Percentiles rank a stretch among this genome's conserved stretches.
These are phyloP conservation scores for Marasmius fiardii DNA, from an alignment of 1,284 basidiomycete species.

Conservation along the genomic window DNA sequence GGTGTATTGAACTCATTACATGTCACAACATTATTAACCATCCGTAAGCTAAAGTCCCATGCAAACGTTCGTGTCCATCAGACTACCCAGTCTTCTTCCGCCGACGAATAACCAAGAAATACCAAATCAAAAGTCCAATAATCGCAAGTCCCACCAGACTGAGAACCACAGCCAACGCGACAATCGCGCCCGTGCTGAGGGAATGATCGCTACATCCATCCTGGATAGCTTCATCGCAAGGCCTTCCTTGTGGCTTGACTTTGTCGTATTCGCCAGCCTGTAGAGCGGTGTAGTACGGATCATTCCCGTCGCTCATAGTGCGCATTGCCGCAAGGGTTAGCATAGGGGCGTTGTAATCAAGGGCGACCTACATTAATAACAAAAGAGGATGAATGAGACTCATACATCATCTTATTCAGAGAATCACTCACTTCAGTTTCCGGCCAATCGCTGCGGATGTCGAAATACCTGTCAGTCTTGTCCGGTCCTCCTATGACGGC, in stretches of 20 bases:
- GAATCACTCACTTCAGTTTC: constrained; percentile 62
- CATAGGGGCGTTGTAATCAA: constrained; percentile 86
- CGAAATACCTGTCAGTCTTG: constrained; percentile 72
- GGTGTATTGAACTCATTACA: too few species aligned
- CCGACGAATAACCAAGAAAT: constrained; percentile 21
- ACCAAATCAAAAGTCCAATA: constrained; percentile 45
- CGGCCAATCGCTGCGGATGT: constrained; percentile 81
- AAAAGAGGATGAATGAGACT: constrained; percentile 17
- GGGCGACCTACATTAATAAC: constrained; percentile 46
- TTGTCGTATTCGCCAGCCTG: constrained; percentile 63
- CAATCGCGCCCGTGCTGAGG: constrained; percentile 58
- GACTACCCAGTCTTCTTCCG: background rate
- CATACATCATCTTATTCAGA: background rate
- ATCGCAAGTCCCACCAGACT: constrained; percentile 58
- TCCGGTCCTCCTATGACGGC: constrained; percentile 88
- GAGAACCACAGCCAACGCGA: constrained; percentile 71
- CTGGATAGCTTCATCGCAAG: constrained; percentile 72
- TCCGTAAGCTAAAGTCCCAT: too few species aligned
- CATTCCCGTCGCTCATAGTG: constrained; percentile 59
- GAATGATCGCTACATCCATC: constrained; percentile 45
- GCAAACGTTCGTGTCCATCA: background rate
- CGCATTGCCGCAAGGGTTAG: constrained; percentile 79
- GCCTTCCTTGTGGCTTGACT: constrained; percentile 60
- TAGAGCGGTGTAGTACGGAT: constrained; percentile 77
- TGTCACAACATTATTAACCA: too few species aligned